Percentiles rank a stretch among this genome's conserved stretches.
phyloP scores from a whole-genome alignment of 352 stramenopile genomes.

The Globisporangium sylvaticum region DNA sequence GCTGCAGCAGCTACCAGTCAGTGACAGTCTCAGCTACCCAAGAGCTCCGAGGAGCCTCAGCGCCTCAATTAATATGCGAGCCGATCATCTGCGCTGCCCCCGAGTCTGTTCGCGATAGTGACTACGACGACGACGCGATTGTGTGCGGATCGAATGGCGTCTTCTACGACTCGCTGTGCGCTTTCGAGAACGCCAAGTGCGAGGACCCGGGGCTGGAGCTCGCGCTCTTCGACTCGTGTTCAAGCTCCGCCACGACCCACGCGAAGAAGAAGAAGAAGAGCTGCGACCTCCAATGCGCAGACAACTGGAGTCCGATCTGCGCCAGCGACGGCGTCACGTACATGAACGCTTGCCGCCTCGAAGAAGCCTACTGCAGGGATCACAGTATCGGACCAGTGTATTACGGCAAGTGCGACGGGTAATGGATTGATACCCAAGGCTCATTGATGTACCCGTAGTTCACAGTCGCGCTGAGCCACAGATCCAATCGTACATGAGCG shows the following conservation, averaged over 20 bases:
- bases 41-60: too few relatives aligned
- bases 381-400: neutral
- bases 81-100: neutral
- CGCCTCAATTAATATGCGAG: too few relatives aligned
- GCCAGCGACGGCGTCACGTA: neutral
- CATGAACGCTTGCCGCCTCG: neutral
- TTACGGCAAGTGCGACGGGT: neutral
- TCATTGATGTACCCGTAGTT: neutral
- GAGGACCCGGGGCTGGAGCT: neutral
- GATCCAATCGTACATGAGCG: too few relatives aligned
- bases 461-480: too few relatives aligned
- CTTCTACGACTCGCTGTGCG: neutral
- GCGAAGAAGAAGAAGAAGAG: neutral
- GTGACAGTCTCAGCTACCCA: too few relatives aligned
- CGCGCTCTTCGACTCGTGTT: neutral
- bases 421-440: neutral
- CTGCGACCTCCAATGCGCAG: neutral
- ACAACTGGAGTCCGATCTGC: constrained; percentile 1
- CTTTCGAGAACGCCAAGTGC: constrained; percentile 1
- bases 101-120: too few relatives aligned
- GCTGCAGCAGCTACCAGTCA: too few relatives aligned
- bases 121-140: neutral
- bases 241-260: neutral
- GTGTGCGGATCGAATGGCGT: neutral
- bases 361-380: neutral